Base-by-base conservation (phyloP, 306 rosid species). In the Trifolium repens region DNA sequence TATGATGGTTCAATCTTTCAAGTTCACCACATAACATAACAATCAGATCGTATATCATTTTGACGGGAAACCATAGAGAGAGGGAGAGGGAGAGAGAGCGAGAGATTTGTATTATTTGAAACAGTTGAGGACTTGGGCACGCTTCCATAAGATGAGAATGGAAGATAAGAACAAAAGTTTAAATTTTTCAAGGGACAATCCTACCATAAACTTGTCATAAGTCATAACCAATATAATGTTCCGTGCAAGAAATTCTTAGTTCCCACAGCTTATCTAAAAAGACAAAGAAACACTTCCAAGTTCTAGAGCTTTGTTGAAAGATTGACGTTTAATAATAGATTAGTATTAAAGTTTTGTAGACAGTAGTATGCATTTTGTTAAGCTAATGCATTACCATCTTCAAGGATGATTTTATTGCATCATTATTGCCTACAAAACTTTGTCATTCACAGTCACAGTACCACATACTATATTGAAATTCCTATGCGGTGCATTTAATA, bases 361-460 rank as follows among this genome's bases (percentile, higher is more conserved):
- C 35, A 32, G 0, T 4, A 32, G 35, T 4, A 32, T 30, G 35
- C 4, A 32, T 4, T 32, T 32, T 32, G 35, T 32, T 39, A 39
- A 39, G 42, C 9, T 1, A 39, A 46, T 46, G 52, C 52, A 46
- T 46, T 14, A 2, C 12, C 16, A 46, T 11, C 52, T 50, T 50
- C 22, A 6, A 15, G 9, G 24, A 50, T n/a, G 24, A 26, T 12
- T 24, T 24, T 11, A 24, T 58, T 1, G 35, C 37, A 58, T 12
- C 64, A 26, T 58, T 58, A 58, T 11, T 58, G 64, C 64, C 64
- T 58, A 9, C 63, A 57, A 57, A 57, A 57, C 61, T 54, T 10
- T 22, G 37, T 2, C 42, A 60, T 16, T 5, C 17, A 30, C 5
- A 46, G 7, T 13, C 40, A 37, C 40, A 22, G 9, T 50, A 4